Evolutionary conservation across 768 basidiomycete genomes (phyloP).

Genomic region (Kwoniella shandongensis): DNA sequence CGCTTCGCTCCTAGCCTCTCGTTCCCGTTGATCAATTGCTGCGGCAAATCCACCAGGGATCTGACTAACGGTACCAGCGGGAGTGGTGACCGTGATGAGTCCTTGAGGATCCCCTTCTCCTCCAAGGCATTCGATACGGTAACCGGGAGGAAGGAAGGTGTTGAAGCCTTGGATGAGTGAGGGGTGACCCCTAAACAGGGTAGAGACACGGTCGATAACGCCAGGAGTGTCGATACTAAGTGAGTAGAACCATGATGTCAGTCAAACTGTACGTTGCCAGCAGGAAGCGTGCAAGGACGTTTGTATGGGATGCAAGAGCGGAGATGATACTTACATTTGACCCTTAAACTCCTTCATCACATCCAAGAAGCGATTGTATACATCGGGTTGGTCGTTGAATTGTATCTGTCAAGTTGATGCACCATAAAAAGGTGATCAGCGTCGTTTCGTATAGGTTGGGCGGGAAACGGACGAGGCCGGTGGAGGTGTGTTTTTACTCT

Average conservation of each 20-base stretch:
- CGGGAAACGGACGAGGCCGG: slow-evolving; percentile 9
- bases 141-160: slow-evolving; percentile 91
- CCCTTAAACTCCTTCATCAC: slow-evolving; percentile 99
- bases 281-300: too few relatives aligned
- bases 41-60: slow-evolving; percentile 47
- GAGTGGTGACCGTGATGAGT: slow-evolving; percentile 51
- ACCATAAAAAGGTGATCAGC: neutral
- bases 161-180: slow-evolving; percentile 95
- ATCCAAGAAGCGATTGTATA: slow-evolving; percentile 90
- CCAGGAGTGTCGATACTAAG: slow-evolving; percentile 93
- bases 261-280: too few relatives aligned
- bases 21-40: slow-evolving; percentile 37
- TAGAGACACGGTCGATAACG: slow-evolving; percentile 91
- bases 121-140: slow-evolving; percentile 71
- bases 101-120: slow-evolving; percentile 42
- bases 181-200: slow-evolving; percentile 87
- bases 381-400: slow-evolving; percentile 84
- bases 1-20: slow-evolving; percentile 25
- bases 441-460: neutral
- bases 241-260: neutral
- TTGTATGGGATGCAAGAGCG: neutral
- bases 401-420: slow-evolving; percentile 57
- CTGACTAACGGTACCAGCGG: slow-evolving; percentile 50
- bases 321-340: slow-evolving; percentile 58
- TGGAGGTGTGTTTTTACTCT: slow-evolving; percentile 20